Conservation (phyloP, 805 yeast genomes). For the Sugiyamaella boreocaroliniensis region DNA sequence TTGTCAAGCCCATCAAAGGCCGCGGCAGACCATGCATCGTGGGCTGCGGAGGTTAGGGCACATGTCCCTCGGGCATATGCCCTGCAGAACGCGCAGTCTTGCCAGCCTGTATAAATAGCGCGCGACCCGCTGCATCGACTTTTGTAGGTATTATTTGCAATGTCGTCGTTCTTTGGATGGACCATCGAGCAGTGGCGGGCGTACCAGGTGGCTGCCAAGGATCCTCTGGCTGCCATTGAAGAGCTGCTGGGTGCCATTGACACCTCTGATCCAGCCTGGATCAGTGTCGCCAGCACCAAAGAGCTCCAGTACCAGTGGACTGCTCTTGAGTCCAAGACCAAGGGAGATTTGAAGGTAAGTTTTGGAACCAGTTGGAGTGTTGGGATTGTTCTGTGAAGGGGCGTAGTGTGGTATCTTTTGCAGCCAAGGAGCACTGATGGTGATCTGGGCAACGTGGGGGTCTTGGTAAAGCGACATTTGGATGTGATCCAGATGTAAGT, state of each 20-base stretch:
- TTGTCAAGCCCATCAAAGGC: too few species aligned
- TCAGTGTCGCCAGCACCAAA: slow-evolving; percentile 61
- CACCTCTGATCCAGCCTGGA: slow-evolving; percentile 82
- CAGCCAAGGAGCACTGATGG: too few species aligned
- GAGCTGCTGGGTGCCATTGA: slow-evolving; percentile 30
- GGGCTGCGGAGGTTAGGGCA: too few species aligned
- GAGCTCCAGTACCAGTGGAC: slow-evolving; percentile 71
- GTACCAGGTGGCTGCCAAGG: slow-evolving; percentile 59
- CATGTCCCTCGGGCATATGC: too few species aligned
- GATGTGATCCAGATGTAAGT: too few species aligned
- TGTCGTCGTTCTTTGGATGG: slow-evolving; percentile 53
- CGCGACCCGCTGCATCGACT: not conserved
- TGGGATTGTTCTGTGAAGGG: not conserved
- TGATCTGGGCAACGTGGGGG: too few species aligned
- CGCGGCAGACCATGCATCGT: too few species aligned
- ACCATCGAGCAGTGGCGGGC: slow-evolving; percentile 69
- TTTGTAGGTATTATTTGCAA: slow-evolving; percentile 14
- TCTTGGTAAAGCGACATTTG: too few species aligned
- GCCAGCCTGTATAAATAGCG: not conserved
- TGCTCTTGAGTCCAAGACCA: slow-evolving; percentile 34
- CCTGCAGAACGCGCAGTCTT: not conserved
- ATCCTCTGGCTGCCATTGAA: slow-evolving; percentile 47
- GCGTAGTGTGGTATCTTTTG: not conserved
- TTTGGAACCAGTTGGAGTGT: too few species aligned
- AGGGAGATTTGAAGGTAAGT: slow-evolving; percentile 1